Evolutionary conservation across 441 rosid species (phyloP).

Genomic region (Brassica hybrid): DNA sequence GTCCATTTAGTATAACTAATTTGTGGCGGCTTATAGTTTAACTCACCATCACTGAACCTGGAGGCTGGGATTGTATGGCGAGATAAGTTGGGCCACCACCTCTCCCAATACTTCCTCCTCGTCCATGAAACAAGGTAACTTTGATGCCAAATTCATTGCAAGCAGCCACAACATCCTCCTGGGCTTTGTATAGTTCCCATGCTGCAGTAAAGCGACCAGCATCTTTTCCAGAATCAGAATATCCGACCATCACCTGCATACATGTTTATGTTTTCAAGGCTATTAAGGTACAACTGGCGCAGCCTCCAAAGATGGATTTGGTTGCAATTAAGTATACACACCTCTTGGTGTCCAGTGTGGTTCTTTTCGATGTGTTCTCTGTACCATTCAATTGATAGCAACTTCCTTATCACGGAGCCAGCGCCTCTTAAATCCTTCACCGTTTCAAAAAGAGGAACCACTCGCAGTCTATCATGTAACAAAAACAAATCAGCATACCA

Average conservation of each 20-base stretch:
- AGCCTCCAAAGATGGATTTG: conserved; percentile 16
- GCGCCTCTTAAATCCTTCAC: conserved; percentile 88
- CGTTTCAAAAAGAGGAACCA: conserved; percentile 92
- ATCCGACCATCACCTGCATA: conserved; percentile 95
- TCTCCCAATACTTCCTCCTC: conserved; percentile 97
- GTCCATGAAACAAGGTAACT: conserved; percentile 94
- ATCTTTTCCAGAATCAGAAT: conserved; percentile 96
- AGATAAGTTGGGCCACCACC: conserved; percentile 99
- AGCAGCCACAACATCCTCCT: conserved; percentile 95
- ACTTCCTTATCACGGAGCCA: conserved; percentile 81
- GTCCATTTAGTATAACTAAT: not conserved
- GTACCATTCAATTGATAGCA: conserved; percentile 92
- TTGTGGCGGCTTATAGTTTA: conserved; percentile 9
- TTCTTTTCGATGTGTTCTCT: conserved; percentile 74
- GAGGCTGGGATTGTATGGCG: conserved; percentile 96
- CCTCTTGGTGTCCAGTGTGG: conserved; percentile 93
- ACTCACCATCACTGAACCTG: conserved; percentile 97
- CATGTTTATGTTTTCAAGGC: conserved; percentile 19
- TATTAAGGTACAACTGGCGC: conserved; percentile 11
- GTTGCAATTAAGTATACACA: conserved; percentile 27
- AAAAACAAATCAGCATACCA: conserved; percentile 13
- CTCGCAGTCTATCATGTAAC: conserved; percentile 66
- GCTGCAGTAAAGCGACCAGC: conserved; percentile 98
- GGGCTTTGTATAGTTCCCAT: conserved; percentile 99
- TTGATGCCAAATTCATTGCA: conserved; percentile 88